These are phyloP conservation scores for Jasminum sambac DNA, from an alignment of 257 asterid genomes.

Conservation along the genomic window DNA sequence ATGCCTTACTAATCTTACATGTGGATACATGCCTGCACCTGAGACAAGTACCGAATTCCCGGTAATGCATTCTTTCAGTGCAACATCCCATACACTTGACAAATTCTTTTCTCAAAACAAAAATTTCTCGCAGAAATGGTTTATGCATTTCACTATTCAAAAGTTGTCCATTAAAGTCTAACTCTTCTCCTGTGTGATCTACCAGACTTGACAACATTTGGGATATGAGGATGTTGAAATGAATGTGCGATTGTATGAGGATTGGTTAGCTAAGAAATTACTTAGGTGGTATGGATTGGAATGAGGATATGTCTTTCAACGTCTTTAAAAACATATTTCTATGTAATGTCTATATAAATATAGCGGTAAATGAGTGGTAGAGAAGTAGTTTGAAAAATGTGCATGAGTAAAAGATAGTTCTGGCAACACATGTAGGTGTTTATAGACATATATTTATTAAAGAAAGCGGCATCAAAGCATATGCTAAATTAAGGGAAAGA, in stretches of 20 bases:
- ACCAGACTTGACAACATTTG: not conserved
- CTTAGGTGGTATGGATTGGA: not conserved
- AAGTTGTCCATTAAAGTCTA: not conserved
- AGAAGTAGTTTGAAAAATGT: too few species aligned
- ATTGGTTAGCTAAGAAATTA: not conserved
- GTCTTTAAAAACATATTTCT: too few species aligned
- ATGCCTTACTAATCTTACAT: not conserved
- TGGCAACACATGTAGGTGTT: too few species aligned
- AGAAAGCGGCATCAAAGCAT: too few species aligned
- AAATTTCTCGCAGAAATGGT: not conserved
- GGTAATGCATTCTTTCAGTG: not conserved
- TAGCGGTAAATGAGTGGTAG: too few species aligned
- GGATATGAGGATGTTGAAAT: not conserved
- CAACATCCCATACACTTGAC: not conserved
- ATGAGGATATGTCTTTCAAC: too few species aligned
- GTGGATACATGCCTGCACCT: not conserved
- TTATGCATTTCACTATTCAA: not conserved
- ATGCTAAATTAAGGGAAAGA: not conserved
- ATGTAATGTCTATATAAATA: too few species aligned
- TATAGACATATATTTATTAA: too few species aligned
- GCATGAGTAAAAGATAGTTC: too few species aligned
- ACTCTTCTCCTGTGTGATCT: not conserved
- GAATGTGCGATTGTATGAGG: not conserved
- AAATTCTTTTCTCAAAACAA: not conserved
- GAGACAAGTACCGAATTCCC: not conserved